Percentiles rank a stretch among this genome's conserved stretches.
Conservation (phyloP, 2,329 filamentous ascomycete species). For the Fusarium temperatum region DNA sequence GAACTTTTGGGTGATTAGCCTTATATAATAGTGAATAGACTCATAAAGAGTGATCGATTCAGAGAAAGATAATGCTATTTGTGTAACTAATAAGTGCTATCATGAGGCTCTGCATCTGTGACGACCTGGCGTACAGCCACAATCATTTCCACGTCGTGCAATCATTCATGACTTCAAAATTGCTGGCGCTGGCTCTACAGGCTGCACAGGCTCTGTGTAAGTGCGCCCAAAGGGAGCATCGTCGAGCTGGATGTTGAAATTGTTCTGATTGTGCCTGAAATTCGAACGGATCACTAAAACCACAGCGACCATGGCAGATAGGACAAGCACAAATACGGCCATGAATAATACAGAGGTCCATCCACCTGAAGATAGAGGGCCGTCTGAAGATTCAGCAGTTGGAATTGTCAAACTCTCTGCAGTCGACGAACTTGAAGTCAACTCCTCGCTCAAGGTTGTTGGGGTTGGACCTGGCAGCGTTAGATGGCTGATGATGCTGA, state of each 20-base stretch:
- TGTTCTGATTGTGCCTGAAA: neutral
- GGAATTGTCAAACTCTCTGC: neutral
- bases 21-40: neutral
- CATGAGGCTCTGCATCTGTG: neutral
- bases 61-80: neutral
- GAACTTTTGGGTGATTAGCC: neutral
- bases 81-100: neutral
- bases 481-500: neutral
- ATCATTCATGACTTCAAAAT: neutral
- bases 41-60: neutral
- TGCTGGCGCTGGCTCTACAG: neutral
- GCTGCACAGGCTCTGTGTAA: neutral
- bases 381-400: neutral
- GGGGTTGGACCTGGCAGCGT: neutral
- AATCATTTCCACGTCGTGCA: neutral
- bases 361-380: neutral
- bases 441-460: neutral
- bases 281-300: neutral
- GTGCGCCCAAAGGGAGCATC: neutral
- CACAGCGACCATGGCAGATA: neutral
- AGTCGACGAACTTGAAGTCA: neutral
- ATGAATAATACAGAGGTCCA: neutral
- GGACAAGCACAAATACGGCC: neutral
- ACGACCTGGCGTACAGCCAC: neutral
- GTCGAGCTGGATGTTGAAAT: neutral